Conservation (phyloP, 2,329 filamentous ascomycete genomes). For the Curvularia eragrostidis region DNA sequence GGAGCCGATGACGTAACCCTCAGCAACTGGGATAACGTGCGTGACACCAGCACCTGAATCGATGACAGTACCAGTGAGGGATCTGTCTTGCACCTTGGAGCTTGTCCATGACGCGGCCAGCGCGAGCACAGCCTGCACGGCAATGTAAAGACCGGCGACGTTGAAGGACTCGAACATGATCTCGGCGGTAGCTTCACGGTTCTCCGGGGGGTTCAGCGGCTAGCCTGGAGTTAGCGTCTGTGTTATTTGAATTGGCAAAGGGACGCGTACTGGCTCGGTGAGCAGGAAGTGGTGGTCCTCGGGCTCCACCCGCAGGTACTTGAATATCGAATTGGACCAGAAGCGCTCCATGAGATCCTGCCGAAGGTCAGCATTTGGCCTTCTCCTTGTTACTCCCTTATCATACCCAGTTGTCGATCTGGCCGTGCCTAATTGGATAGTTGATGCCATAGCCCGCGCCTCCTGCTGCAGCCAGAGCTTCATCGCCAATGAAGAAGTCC, state of each 20-base stretch:
- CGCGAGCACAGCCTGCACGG: constrained; percentile 95
- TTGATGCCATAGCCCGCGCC: constrained; percentile 95
- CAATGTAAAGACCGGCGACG: constrained; percentile 97
- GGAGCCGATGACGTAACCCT: constrained; percentile 98
- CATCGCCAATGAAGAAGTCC: constrained; percentile 98
- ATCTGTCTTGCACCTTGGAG: constrained; percentile 95
- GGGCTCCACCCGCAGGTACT: constrained; percentile 96
- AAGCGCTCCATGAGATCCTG: constrained; percentile 99
- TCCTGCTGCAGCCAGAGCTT: constrained; percentile 81
- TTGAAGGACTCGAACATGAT: constrained; percentile 99
- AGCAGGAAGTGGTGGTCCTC: constrained; percentile 99
- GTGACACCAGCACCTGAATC: constrained; percentile 99
- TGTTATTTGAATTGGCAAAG: background rate
- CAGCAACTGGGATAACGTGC: constrained; percentile 97
- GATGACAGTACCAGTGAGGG: constrained; percentile 95
- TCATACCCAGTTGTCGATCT: constrained; percentile 97
- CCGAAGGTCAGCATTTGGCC: constrained; percentile 22
- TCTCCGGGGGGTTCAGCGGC: constrained; percentile 97
- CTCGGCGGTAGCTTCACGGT: constrained; percentile 97
- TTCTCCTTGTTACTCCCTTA: background rate
- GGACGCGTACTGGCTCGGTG: constrained; percentile 81
- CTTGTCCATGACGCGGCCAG: constrained; percentile 98
- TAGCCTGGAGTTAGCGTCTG: constrained; percentile 50
- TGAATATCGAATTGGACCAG: constrained; percentile 99
- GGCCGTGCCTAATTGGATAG: constrained; percentile 96